These are phyloP conservation scores for Globisporangium irregulare DNA, from an alignment of 352 stramenopile genomes.

Conservation along the genomic window DNA sequence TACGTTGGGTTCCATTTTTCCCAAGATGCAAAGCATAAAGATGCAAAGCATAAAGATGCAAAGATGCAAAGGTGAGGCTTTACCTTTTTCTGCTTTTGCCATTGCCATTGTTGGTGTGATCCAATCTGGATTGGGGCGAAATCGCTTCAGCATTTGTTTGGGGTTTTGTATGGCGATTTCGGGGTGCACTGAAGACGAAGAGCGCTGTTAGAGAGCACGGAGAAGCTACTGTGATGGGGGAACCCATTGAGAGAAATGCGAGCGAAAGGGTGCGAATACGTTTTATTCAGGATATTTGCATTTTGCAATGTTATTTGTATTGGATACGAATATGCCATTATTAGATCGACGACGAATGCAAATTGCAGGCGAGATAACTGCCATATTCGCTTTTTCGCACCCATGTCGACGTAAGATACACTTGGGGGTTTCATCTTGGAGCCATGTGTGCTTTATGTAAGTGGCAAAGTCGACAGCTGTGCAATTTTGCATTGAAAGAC, in stretches of 20 bases:
- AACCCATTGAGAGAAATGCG: neutral
- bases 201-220: slow-evolving; percentile 3
- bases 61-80: neutral
- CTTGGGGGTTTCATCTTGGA: neutral
- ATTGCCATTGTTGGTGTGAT: neutral
- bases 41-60: neutral
- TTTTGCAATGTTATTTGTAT: neutral
- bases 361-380: neutral
- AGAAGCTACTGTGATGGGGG: neutral
- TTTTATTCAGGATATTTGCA: neutral
- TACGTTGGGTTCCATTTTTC: neutral
- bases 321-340: neutral
- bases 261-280: neutral
- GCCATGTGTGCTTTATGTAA: neutral
- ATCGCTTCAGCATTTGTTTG: neutral
- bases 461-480: neutral
- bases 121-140: neutral
- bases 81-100: neutral
- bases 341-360: neutral
- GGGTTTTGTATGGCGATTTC: neutral
- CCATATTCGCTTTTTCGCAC: neutral
- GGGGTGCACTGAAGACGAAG: neutral
- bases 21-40: neutral
- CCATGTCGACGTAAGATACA: slow-evolving; percentile 7
- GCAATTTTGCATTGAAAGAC: neutral